Percentiles rank a stretch among this genome's conserved stretches.
phyloP scores from a whole-genome alignment of 1,139 yeast species.

The Spencermartinsiella ligniputridi region DNA sequence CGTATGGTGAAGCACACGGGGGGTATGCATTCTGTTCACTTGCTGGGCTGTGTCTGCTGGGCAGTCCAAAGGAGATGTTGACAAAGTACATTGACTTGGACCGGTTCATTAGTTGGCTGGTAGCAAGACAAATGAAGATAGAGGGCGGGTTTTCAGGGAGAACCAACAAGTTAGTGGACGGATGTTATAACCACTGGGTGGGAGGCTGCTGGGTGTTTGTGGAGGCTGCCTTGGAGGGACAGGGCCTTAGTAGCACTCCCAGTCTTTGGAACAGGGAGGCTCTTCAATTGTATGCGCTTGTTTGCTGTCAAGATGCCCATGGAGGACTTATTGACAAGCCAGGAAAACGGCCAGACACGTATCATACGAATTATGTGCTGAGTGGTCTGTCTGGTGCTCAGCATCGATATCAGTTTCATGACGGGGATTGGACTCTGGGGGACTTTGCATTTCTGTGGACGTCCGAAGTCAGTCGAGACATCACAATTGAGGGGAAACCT shows the following conservation, averaged over 20 bases:
- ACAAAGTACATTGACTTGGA: conserved; percentile 26
- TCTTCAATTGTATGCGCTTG: conserved; percentile 60
- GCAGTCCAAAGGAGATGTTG: conserved; percentile 33
- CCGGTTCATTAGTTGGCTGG: conserved; percentile 53
- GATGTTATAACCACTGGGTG: conserved; percentile 95
- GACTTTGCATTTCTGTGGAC: conserved; percentile 30
- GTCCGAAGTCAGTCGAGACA: conserved; percentile 16
- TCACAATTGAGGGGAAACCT: conserved; percentile 21
- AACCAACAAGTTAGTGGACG: conserved; percentile 90
- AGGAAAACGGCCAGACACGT: conserved; percentile 71
- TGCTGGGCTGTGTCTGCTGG: conserved; percentile 59
- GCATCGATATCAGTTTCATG: conserved; percentile 39
- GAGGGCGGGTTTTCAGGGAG: conserved; percentile 92
- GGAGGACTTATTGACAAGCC: conserved; percentile 94
- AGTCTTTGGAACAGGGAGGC: conserved; percentile 47
- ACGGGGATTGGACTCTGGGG: conserved; percentile 22
- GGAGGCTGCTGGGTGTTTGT: conserved; percentile 72
- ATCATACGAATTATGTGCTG: conserved; percentile 83
- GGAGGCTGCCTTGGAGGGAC: conserved; percentile 44
- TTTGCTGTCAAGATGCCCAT: conserved; percentile 63
- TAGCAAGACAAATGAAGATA: conserved; percentile 57
- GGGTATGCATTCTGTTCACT: conserved; percentile 92
- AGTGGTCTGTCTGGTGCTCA: conserved; percentile 74
- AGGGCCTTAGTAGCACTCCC: conserved; percentile 19
- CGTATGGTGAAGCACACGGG: conserved; percentile 85